Evolutionary conservation across 768 basidiomycete species (phyloP), one percentile per base, ranked within the genome.

Genomic region (Megacollybia marginata): DNA sequence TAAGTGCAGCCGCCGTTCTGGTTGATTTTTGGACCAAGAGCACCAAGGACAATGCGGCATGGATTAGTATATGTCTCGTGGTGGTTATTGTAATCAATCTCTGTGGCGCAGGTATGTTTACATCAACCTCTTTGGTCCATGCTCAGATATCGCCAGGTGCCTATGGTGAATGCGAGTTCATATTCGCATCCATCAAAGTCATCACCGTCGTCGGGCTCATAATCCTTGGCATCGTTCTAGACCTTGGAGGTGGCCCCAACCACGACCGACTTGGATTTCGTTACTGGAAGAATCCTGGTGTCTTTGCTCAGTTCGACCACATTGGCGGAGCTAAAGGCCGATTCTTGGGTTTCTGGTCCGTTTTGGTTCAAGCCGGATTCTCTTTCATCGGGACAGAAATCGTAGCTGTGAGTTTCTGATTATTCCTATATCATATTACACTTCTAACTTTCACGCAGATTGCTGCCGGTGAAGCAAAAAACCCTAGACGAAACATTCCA

Each of bases 341-440:
- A 23, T 96, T 97, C 76, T 59, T 80, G 31, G 77, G 72, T 5
- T 28, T 28, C 23, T 28, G 23, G 23, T 65, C 78, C 0, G 84
- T 85, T 50, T 68, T 95, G 67, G 82, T 83, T 6, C 86, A 93
- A 56, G 94, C 94, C 4, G 92, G 89, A 12, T 96, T 94, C 73
- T 92, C 90, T 12, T 94, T 76, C 65, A 92, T 93, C 52, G 94
- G 93, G 15, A 93, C 92, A 7, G 94, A 97, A 65, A 92, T 96
- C 60, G 92, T 95, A 38, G 91, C 89, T 31, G 85, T 88, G 6
- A 2, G 23, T 28, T 28, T 28, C 23, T 28, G 4, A 2, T 28
- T 28, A 6, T 2, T 28, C 23, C 4, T 6, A 28, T 28, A 3
- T 28, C 23, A 28, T 28, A 3, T 28, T 28, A 2, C 6, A 28